Conservation (phyloP, 805 yeast species). For the Wickerhamiella kazuoi region DNA sequence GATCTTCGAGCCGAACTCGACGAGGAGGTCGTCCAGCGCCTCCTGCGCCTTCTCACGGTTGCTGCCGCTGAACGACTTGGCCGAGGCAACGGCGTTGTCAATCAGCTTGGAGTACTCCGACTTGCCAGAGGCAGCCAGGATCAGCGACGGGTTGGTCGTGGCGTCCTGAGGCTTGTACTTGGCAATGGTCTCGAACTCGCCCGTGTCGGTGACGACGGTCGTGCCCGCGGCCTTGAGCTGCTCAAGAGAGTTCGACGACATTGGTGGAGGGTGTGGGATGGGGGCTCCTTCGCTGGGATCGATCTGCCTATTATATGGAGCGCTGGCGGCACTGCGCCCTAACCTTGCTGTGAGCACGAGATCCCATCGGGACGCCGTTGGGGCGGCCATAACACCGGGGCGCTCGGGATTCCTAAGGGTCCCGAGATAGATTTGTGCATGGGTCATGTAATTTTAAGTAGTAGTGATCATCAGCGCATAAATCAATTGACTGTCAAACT, state of each 20-base stretch:
- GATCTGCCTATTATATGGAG: neutral
- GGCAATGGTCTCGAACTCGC: slow-evolving; percentile 94
- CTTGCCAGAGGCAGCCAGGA: slow-evolving; percentile 87
- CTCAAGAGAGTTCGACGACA: slow-evolving; percentile 52
- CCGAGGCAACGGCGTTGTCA: slow-evolving; percentile 80
- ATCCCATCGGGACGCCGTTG: too few species aligned
- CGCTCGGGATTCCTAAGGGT: too few species aligned
- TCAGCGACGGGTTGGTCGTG: slow-evolving; percentile 95
- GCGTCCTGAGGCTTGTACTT: slow-evolving; percentile 98
- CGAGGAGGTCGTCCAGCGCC: slow-evolving; percentile 83
- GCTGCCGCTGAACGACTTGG: slow-evolving; percentile 30
- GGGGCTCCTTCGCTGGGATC: too few species aligned
- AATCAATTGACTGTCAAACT: too few species aligned
- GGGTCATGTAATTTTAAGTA: too few species aligned
- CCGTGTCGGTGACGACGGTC: slow-evolving; percentile 94
- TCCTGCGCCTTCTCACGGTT: slow-evolving; percentile 39
- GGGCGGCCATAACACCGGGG: too few species aligned
- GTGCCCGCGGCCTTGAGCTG: slow-evolving; percentile 92
- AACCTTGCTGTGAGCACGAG: too few species aligned
- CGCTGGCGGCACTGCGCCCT: neutral
- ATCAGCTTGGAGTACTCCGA: slow-evolving; percentile 75
- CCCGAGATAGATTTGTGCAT: too few species aligned
- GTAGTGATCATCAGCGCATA: too few species aligned
- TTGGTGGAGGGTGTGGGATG: slow-evolving; percentile 1
- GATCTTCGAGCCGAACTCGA: slow-evolving; percentile 91